These are phyloP conservation scores for Inga leiocalycina DNA, from an alignment of 306 rosid species.

Conservation along the genomic window DNA sequence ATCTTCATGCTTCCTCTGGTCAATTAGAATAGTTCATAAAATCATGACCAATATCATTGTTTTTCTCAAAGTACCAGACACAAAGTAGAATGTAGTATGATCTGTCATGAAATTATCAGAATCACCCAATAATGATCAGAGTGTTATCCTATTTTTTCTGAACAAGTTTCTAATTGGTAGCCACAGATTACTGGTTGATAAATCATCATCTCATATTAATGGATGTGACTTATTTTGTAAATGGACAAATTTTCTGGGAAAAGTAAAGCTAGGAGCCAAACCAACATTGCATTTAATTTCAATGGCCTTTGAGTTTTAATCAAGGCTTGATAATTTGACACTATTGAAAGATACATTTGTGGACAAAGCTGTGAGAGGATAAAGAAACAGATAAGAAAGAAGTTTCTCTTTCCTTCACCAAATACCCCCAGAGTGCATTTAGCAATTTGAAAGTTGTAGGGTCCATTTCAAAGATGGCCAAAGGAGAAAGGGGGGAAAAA, in stretches of 20 bases:
- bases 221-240: background rate
- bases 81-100: background rate
- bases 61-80: conserved; percentile 5
- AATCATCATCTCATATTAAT: background rate
- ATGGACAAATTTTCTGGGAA: background rate
- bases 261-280: background rate
- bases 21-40: background rate
- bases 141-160: background rate
- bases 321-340: conserved; percentile 29
- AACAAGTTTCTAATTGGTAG: background rate
- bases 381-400: conserved; percentile 46
- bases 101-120: conserved; percentile 15
- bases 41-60: background rate
- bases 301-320: conserved; percentile 22
- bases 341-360: conserved; percentile 42
- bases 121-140: conserved; percentile 15
- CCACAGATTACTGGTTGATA: conserved; percentile 24
- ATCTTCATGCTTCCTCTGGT: conserved; percentile 3
- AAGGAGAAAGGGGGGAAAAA: background rate
- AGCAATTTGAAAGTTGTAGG: background rate
- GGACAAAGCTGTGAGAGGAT: conserved; percentile 34
- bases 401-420: conserved; percentile 15
- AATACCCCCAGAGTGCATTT: background rate
- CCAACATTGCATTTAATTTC: conserved; percentile 1
- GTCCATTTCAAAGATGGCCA: background rate